These are phyloP conservation scores for Antitrichia curtipendula DNA, from an alignment of 225 moss, liverwort and hornwort genomes.

Conservation along the genomic window DNA sequence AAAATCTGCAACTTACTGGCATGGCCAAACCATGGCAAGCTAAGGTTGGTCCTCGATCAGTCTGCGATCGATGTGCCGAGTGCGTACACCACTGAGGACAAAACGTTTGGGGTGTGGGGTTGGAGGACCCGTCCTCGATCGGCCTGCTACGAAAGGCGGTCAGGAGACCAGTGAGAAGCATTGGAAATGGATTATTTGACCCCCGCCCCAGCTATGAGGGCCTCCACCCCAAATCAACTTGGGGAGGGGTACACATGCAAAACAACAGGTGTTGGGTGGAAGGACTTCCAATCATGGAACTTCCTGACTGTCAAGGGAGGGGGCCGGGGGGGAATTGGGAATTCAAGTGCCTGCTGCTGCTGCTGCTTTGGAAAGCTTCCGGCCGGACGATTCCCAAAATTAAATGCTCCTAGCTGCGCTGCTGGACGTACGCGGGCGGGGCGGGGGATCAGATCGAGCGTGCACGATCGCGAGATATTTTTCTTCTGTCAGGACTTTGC, in stretches of 20 bases:
- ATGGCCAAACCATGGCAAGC: background rate
- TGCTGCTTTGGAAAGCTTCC: background rate
- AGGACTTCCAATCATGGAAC: background rate
- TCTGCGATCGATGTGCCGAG: background rate
- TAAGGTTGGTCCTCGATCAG: background rate
- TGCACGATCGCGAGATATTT: background rate
- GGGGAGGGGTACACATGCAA: background rate
- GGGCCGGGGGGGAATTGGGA: background rate
- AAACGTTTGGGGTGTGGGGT: background rate
- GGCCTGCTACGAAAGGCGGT: background rate
- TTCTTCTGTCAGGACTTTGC: background rate
- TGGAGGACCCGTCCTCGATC: background rate
- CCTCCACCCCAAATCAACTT: background rate
- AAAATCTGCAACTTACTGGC: background rate
- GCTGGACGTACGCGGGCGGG: too few relatives aligned
- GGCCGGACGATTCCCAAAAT: background rate
- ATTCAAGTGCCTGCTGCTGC: background rate
- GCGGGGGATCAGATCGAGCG: background rate
- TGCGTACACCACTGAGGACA: background rate
- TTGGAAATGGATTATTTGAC: background rate
- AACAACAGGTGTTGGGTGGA: background rate
- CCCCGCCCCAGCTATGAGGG: background rate
- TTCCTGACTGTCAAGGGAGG: background rate
- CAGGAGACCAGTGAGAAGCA: background rate
- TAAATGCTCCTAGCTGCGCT: background rate